Evolutionary conservation across 1,284 basidiomycete species (phyloP), one percentile per base, ranked within the genome.

Genomic region (Apiotrichum laibachii): DNA sequence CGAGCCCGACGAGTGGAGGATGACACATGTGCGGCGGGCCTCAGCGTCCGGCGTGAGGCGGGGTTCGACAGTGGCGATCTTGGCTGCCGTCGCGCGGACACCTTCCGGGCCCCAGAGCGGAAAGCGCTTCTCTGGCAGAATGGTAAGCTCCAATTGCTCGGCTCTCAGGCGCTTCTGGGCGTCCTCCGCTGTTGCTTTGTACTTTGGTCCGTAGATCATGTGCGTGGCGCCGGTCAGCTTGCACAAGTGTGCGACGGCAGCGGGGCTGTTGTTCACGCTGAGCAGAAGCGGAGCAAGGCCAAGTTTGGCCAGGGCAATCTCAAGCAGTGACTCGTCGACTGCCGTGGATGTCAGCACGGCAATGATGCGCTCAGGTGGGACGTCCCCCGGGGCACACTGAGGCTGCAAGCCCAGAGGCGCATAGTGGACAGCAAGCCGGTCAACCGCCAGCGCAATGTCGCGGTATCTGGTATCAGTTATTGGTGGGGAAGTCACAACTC

Each of bases 1-100:
- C 15, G 84, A 85, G 40, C 85, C 85, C 1, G 81, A 82, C 5
- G 85, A 85, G 63, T 87, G 86, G n/a, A 87, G 75, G 55, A 86
- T 80, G 12, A 84, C 81, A 13, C 81, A 76, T 2, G 81, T 79
- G 21, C 83, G 70, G 18, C 73, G 64, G 7, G 61, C 59, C 65
- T 85, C 83, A 55, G 81, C 73, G 18, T 82, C 76, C 1, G 82
- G 82, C 0, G 71, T 79, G n/a, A 85, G 70, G 43, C 74, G 67
- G 1, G 73, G 62, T 7, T 75, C 69, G 65, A 77, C 81, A 1
- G 65, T 57, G 2, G 74, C 67, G 50, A 81, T 77, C 16, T 11
- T 10, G 34, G 34, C 43, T 26, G 72, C 62, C 13, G 74, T 67
- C 8, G 72, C 65, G 6, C 76, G 70, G 11, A 80, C 79, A 7